Base-by-base conservation (phyloP, 768 basidiomycete species). In the Termitomyces eurrhizus region DNA sequence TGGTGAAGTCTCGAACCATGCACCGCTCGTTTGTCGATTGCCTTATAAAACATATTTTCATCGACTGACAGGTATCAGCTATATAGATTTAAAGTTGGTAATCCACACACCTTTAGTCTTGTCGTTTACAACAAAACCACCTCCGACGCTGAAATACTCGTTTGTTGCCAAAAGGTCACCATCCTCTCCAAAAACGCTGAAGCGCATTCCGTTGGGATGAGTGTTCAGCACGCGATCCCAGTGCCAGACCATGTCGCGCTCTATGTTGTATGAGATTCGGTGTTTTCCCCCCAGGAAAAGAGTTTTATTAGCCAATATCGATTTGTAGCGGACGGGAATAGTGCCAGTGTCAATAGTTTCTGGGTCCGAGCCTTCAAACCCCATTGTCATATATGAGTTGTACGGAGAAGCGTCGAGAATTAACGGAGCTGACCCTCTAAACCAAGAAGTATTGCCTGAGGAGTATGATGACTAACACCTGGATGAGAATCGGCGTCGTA, bases 31-130 rank as follows among this genome's bases (percentile, higher is more conserved):
- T 95, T 94, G 73, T 95, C 85, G 32, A 95, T 90, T 18, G 91
- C 87, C 73, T 93, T 93, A 80, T 97, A 98, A 71, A 92, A 98
- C 62, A 97, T 70, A 69, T 98, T 98, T 75, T 98, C 95, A 66
- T 93, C 93, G 57, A 88, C 92, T 90, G 51, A 53, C 7, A 52
- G 13, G 39, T 55, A 54, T 59, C 35, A 13, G 42, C 11, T 9
- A 24, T 42, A 26, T 48, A 45, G 29, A 29, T 4, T 11, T 18
- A 33, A 4, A 21, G 5, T n/a, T 18, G 12, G 26, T 16, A 3
- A 42, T 12, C 36, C 5, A 52, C 68, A 33, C 11, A 88, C 91
- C 87, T 79, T 95, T 89, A 1, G 94, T 97, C 71, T 93, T 91
- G 44, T 95, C 92, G 67, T 97, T 97, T 29, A 97, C 93, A 3